phyloP scores from a whole-genome alignment of 805 yeast genomes.

The Ogataea parapolymorpha region DNA sequence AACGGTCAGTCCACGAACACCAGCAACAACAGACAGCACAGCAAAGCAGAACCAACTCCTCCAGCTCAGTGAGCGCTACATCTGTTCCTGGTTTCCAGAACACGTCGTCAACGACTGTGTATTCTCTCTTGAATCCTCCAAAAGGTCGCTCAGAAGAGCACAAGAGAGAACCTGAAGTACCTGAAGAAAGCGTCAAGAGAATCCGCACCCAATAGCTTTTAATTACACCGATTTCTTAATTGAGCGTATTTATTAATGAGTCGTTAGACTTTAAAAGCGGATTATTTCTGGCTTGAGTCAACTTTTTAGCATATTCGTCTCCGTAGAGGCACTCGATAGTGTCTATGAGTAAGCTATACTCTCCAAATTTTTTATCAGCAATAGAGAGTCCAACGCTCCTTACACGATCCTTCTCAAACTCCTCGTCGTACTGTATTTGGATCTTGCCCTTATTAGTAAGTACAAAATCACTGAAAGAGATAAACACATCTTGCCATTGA shows the following conservation, averaged over 20 bases:
- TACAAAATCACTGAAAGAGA: slow-evolving; percentile 75
- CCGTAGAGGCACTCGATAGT: slow-evolving; percentile 70
- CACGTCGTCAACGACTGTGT: slow-evolving; percentile 17
- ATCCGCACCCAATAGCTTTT: slow-evolving; percentile 2
- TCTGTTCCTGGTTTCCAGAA: not conserved
- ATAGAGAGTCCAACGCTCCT: slow-evolving; percentile 77
- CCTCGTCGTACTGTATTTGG: slow-evolving; percentile 51
- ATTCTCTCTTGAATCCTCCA: slow-evolving; percentile 23
- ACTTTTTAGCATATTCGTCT: slow-evolving; percentile 41
- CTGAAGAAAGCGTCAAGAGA: slow-evolving; percentile 7
- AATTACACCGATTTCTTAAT: not conserved
- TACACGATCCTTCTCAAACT: slow-evolving; percentile 59
- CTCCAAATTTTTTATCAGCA: slow-evolving; percentile 74
- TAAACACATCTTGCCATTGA: slow-evolving; percentile 78
- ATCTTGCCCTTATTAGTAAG: slow-evolving; percentile 73
- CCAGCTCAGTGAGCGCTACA: slow-evolving; percentile 10
- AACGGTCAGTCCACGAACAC: slow-evolving; percentile 9
- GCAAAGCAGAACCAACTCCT: slow-evolving; percentile 16
- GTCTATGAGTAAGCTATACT: slow-evolving; percentile 65
- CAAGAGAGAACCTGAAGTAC: slow-evolving; percentile 4
- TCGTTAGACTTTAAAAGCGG: not conserved
- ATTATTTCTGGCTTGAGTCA: slow-evolving; percentile 36
- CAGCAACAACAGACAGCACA: not conserved
- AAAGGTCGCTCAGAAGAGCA: slow-evolving; percentile 4
- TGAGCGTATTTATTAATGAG: not conserved